These are phyloP conservation scores for Globisporangium cederbergense DNA, from an alignment of 352 stramenopile species.

Conservation along the genomic window DNA sequence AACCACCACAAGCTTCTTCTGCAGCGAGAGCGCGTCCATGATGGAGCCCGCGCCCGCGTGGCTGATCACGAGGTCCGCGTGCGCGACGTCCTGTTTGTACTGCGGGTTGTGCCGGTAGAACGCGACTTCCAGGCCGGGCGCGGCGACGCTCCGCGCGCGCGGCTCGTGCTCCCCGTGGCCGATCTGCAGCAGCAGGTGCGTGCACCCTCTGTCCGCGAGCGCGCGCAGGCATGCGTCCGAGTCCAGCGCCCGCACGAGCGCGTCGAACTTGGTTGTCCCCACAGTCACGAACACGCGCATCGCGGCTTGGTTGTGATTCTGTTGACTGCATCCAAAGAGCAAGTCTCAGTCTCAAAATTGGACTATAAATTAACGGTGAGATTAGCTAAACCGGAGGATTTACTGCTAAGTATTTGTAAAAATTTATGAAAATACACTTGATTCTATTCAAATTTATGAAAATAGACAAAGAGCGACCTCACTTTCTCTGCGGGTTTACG, in stretches of 20 bases:
- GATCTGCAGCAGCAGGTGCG: conserved; percentile 76
- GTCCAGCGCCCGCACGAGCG: conserved; percentile 75
- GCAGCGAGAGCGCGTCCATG: conserved; percentile 86
- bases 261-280: conserved; percentile 93
- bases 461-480: not conserved
- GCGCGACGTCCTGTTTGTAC: conserved; percentile 87
- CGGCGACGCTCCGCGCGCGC: conserved; percentile 13
- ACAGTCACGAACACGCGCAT: conserved; percentile 89
- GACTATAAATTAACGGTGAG: not conserved
- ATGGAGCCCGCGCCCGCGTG: conserved; percentile 94
- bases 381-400: not conserved
- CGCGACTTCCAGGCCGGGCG: conserved; percentile 36
- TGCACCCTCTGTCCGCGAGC: conserved; percentile 57
- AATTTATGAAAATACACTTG: no score
- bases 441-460: not conserved
- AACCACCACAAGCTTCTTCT: conserved; percentile 90
- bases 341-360: not conserved
- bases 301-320: conserved; percentile 12
- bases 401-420: no score
- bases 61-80: conserved; percentile 92
- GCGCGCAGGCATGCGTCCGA: conserved; percentile 47
- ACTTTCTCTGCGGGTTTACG: not conserved
- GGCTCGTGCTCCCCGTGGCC: conserved; percentile 63
- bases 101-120: conserved; percentile 91
- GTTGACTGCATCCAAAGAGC: not conserved